phyloP scores from a whole-genome alignment of 352 stramenopile genomes.

The Chloridella minuta region DNA sequence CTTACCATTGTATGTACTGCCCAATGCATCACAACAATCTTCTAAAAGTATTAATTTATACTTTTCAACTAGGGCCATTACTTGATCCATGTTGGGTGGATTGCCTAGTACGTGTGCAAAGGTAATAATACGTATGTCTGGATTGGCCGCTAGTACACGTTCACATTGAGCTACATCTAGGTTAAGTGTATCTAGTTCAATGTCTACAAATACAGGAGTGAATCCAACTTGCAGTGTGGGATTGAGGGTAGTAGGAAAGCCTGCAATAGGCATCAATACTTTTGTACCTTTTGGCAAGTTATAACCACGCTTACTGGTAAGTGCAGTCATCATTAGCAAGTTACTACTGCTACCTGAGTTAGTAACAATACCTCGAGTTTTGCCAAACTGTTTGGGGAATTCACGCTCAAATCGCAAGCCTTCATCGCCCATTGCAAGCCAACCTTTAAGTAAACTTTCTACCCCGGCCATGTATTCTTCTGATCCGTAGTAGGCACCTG shows the following conservation, averaged over 20 bases:
- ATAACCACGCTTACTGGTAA: too few relatives aligned
- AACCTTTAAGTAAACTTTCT: too few relatives aligned
- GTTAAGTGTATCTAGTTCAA: not conserved
- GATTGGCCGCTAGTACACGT: not conserved
- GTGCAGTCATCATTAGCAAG: too few relatives aligned
- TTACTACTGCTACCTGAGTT: too few relatives aligned
- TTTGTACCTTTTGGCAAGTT: too few relatives aligned
- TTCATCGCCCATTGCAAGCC: too few relatives aligned
- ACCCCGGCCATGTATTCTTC: too few relatives aligned
- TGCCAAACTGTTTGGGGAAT: too few relatives aligned
- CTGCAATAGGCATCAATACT: too few relatives aligned
- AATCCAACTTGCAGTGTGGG: not conserved
- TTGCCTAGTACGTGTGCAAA: not conserved
- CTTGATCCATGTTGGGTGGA: not conserved
- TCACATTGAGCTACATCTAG: slow-evolving; percentile 1
- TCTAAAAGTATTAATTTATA: not conserved
- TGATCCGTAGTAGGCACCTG: too few relatives aligned
- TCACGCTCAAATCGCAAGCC: too few relatives aligned
- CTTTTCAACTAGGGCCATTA: not conserved
- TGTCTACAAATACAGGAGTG: slow-evolving; percentile 3
- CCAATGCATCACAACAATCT: slow-evolving; percentile 8
- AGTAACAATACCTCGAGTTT: too few relatives aligned
- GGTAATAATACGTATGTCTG: not conserved
- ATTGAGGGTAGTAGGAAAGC: not conserved
- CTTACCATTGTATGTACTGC: not conserved